These are phyloP conservation scores for Hyaloscypha finlandica DNA, from an alignment of 495 filamentous ascomycete species.

Conservation along the genomic window DNA sequence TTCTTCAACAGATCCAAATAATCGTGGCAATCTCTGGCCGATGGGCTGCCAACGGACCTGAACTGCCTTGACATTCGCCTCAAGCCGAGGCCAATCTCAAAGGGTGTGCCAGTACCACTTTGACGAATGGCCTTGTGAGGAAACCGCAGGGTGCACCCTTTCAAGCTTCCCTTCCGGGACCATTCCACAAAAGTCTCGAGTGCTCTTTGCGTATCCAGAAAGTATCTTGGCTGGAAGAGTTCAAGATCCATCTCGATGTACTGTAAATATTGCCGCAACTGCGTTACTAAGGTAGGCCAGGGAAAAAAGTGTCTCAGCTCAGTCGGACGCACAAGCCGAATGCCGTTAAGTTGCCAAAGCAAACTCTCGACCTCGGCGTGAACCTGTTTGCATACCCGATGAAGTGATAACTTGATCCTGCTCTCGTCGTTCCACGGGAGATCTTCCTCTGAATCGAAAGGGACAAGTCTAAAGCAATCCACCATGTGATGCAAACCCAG, in stretches of 20 bases:
- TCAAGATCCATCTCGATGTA: not conserved
- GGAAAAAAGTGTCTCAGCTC: not conserved
- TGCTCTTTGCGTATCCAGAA: not conserved
- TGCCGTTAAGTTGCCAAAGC: slow-evolving; percentile 1
- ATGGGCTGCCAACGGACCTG: not conserved
- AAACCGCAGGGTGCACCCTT: not conserved
- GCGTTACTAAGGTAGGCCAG: not conserved
- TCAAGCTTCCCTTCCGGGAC: not conserved
- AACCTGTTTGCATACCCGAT: slow-evolving; percentile 6
- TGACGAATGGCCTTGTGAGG: not conserved
- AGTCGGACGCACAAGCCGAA: not conserved
- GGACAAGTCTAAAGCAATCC: not conserved
- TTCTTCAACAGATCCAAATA: not conserved
- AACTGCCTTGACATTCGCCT: not conserved
- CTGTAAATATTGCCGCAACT: not conserved
- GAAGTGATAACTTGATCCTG: not conserved
- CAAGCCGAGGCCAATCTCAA: not conserved
- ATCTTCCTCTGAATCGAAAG: not conserved
- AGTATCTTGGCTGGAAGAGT: not conserved
- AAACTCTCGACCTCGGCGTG: slow-evolving; percentile 2
- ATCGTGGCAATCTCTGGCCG: not conserved
- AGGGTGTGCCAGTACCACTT: not conserved
- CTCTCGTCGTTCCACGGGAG: not conserved
- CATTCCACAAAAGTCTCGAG: not conserved
- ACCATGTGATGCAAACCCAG: not conserved